phyloP scores from a whole-genome alignment of 495 filamentous ascomycete species.

The Hypoxylon trugodes region DNA sequence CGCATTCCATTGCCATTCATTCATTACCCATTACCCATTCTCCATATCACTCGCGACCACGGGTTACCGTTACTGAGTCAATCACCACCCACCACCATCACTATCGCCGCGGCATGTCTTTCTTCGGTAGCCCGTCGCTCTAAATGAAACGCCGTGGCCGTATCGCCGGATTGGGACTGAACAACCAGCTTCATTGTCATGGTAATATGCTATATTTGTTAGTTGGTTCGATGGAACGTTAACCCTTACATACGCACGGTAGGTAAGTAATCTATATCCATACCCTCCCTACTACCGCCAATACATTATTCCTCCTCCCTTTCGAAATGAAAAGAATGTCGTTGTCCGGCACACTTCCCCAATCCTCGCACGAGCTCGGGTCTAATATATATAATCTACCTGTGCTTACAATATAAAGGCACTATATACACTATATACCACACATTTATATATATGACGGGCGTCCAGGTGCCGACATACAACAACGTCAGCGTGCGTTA shows the following conservation, averaged over 20 bases:
- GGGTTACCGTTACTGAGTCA: constrained; percentile 10
- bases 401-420: constrained; percentile 11
- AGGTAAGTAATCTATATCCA: too few species aligned
- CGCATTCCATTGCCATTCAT: too few species aligned
- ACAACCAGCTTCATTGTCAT: background rate
- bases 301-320: too few species aligned
- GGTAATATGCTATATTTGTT: constrained; percentile 22
- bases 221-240: too few species aligned
- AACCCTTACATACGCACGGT: too few species aligned
- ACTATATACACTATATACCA: too few species aligned
- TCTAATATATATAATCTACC: too few species aligned
- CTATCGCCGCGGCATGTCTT: constrained; percentile 10
- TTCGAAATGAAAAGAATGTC: too few species aligned
- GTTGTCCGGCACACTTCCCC: too few species aligned
- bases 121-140: constrained; percentile 12
- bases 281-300: too few species aligned
- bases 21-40: background rate
- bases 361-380: background rate
- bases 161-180: constrained; percentile 20
- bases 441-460: constrained; percentile 37
- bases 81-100: too few species aligned
- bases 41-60: background rate
- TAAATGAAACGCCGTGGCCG: constrained; percentile 32
- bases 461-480: constrained; percentile 27
- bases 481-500: too few species aligned